Evolutionary conservation across 1,284 basidiomycete species (phyloP).

Genomic region (Naganishia albida): DNA sequence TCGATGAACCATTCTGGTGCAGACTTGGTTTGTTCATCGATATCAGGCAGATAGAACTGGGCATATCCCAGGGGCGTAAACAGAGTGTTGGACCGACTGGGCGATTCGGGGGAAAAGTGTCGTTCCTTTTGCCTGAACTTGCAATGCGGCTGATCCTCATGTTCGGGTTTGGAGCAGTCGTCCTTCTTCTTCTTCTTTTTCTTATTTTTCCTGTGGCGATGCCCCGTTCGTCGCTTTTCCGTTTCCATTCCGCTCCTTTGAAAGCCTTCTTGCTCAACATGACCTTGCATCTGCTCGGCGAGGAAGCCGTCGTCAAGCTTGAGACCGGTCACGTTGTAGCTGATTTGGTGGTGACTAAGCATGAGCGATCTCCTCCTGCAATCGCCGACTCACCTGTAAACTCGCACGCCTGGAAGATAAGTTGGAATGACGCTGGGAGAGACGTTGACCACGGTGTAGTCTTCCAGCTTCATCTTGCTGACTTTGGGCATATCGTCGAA

Average conservation of each 20-base stretch:
- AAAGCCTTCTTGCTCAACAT: neutral
- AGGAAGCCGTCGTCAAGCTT: slow-evolving; percentile 40
- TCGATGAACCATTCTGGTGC: slow-evolving; percentile 71
- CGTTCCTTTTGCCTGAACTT: slow-evolving; percentile 48
- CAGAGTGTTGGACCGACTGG: slow-evolving; percentile 44
- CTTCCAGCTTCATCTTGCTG: slow-evolving; percentile 63
- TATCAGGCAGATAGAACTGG: slow-evolving; percentile 74
- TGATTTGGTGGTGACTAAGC: slow-evolving; percentile 21
- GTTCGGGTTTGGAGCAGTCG: slow-evolving; percentile 45
- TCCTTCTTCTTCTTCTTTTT: slow-evolving; percentile 42
- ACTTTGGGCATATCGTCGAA: slow-evolving; percentile 54
- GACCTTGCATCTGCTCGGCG: slow-evolving; percentile 31
- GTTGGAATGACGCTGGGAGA: slow-evolving; percentile 84
- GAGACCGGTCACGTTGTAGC: slow-evolving; percentile 65
- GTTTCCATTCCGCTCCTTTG: slow-evolving; percentile 8
- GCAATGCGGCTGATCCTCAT: slow-evolving; percentile 54
- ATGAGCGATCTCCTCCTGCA: neutral
- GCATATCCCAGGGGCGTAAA: slow-evolving; percentile 49
- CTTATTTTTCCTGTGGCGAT: slow-evolving; percentile 23
- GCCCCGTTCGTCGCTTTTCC: slow-evolving; percentile 21
- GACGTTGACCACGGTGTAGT: slow-evolving; percentile 75
- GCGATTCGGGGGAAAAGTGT: slow-evolving; percentile 47
- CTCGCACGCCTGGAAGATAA: slow-evolving; percentile 76
- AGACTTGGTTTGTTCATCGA: slow-evolving; percentile 63
- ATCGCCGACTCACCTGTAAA: slow-evolving; percentile 64